These are phyloP conservation scores for Schizosaccharomyces osmophilus DNA, from an alignment of 805 yeast genomes.

Conservation along the genomic window DNA sequence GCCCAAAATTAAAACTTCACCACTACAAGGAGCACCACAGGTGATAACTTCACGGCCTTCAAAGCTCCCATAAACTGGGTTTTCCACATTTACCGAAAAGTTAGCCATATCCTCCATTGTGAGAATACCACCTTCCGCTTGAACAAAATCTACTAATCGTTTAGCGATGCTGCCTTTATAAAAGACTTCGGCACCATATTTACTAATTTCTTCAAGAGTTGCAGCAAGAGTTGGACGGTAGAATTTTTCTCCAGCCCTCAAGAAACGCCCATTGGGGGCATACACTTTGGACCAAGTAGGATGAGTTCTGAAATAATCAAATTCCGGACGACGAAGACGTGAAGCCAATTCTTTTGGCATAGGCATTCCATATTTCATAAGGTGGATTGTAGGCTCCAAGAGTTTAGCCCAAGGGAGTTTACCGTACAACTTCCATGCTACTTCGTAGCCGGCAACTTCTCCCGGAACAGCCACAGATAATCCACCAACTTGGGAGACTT, in stretches of 20 bases:
- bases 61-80: constrained; percentile 20
- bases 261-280: constrained; percentile 10
- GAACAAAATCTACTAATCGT: constrained; percentile 26
- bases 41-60: constrained; percentile 25
- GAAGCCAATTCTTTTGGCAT: constrained; percentile 22
- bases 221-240: constrained; percentile 36
- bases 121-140: constrained; percentile 41
- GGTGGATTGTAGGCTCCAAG: constrained; percentile 45
- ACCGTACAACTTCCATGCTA: constrained; percentile 34
- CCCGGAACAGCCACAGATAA: constrained; percentile 82
- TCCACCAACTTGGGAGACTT: constrained; percentile 49
- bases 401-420: constrained; percentile 45
- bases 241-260: constrained; percentile 34
- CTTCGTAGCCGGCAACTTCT: constrained; percentile 61
- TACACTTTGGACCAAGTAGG: constrained; percentile 15
- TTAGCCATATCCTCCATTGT: constrained; percentile 36
- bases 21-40: constrained; percentile 55
- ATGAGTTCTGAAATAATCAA: constrained; percentile 6
- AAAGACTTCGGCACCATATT: constrained; percentile 56
- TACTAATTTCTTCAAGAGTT: constrained; percentile 43
- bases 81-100: constrained; percentile 29
- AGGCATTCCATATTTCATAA: constrained; percentile 42
- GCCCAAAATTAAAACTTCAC: constrained; percentile 59
- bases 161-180: constrained; percentile 61
- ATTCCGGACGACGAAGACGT: constrained; percentile 20